Evolutionary conservation across 2,329 filamentous ascomycete species (phyloP).

Genomic region (Sclerotinia glacialis): DNA sequence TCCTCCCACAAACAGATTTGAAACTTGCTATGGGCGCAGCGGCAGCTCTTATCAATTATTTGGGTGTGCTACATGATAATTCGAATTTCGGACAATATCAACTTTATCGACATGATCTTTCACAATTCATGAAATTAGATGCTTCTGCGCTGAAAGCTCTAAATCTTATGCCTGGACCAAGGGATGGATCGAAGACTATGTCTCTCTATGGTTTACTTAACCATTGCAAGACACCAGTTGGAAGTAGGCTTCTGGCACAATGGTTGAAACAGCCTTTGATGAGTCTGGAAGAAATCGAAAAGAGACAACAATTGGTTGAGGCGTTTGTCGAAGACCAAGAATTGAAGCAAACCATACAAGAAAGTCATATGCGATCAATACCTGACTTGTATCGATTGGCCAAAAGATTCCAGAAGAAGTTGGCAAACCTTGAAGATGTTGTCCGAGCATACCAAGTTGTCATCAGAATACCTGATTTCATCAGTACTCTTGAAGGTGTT

Average conservation of each 20-base stretch:
- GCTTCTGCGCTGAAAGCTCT: slow-evolving; percentile 89
- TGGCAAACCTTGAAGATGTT: slow-evolving; percentile 91
- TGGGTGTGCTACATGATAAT: slow-evolving; percentile 83
- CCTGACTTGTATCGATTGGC: slow-evolving; percentile 91
- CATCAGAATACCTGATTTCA: slow-evolving; percentile 85
- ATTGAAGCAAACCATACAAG: slow-evolving; percentile 91
- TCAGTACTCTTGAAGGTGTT: slow-evolving; percentile 83
- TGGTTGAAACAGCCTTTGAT: slow-evolving; percentile 98
- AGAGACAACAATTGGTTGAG: slow-evolving; percentile 89
- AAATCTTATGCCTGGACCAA: slow-evolving; percentile 93
- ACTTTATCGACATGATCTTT: slow-evolving; percentile 93
- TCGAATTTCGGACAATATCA: slow-evolving; percentile 97
- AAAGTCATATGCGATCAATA: slow-evolving; percentile 88
- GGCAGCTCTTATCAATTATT: slow-evolving; percentile 89
- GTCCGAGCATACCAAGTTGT: slow-evolving; percentile 93
- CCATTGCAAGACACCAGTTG: slow-evolving; percentile 95
- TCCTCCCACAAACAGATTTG: slow-evolving; percentile 83
- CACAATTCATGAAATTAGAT: slow-evolving; percentile 98
- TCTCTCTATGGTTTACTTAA: slow-evolving; percentile 91
- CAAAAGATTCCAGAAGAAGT: slow-evolving; percentile 90
- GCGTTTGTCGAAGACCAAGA: slow-evolving; percentile 93
- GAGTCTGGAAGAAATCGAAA: slow-evolving; percentile 83
- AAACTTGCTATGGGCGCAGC: slow-evolving; percentile 96
- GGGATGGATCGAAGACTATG: slow-evolving; percentile 97
- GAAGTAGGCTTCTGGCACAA: slow-evolving; percentile 84